phyloP scores from a whole-genome alignment of 495 filamentous ascomycete species.

The Trichoderma erinaceum region DNA sequence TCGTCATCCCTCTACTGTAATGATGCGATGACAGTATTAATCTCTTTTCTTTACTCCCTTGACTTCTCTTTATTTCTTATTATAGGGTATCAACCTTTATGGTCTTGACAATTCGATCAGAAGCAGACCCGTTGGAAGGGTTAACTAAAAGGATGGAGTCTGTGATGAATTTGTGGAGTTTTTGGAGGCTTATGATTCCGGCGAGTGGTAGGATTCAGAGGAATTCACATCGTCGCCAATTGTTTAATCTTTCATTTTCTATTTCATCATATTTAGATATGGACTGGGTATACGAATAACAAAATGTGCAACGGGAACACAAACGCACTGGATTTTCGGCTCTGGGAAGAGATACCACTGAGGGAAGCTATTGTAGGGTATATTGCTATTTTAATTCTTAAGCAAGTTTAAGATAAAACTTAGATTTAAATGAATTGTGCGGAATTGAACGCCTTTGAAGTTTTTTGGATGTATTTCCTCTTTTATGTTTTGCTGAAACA shows the following conservation, averaged over 20 bases:
- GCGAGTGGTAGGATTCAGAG: background rate
- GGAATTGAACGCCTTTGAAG: too few species aligned
- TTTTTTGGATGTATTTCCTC: too few species aligned
- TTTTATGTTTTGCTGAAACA: too few species aligned
- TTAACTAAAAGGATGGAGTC: background rate
- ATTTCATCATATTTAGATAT: background rate
- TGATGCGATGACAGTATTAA: background rate
- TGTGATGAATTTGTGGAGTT: slow-evolving; percentile 1
- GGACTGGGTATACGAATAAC: background rate
- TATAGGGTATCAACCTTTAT: background rate
- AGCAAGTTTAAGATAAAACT: too few species aligned
- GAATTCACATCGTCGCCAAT: background rate
- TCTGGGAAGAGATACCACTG: background rate
- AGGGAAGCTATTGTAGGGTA: background rate
- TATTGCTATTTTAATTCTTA: background rate
- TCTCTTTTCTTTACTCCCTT: background rate
- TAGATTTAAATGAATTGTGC: too few species aligned
- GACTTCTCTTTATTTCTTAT: background rate
- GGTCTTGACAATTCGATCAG: background rate
- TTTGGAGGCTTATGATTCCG: background rate
- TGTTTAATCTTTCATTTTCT: background rate
- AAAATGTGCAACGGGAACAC: background rate
- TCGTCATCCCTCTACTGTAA: background rate
- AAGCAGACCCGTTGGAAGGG: background rate
- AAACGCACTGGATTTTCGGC: background rate